Percentiles rank a stretch among this genome's conserved stretches.
Evolutionary conservation across 2,329 filamentous ascomycete genomes (phyloP).

Genomic region (Pseudovirgaria hyperparasitica): DNA sequence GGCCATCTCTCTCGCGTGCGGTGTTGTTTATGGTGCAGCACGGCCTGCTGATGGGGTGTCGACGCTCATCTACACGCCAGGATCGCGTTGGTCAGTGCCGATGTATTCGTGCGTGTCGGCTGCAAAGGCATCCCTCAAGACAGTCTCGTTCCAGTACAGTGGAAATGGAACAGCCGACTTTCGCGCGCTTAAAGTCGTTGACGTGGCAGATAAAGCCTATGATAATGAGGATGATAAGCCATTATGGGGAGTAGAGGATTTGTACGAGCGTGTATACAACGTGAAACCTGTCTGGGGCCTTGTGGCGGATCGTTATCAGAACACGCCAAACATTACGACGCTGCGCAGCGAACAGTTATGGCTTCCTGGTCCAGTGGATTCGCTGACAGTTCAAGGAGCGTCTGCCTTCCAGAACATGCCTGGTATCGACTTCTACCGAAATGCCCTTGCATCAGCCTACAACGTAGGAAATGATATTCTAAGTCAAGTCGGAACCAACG

Average conservation of each 20-base stretch:
- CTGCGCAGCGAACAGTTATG: conserved; percentile 17
- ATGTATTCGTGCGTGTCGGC: conserved; percentile 33
- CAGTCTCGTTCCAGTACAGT: conserved; percentile 29
- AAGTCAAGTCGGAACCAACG: background rate
- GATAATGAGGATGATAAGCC: conserved; percentile 15
- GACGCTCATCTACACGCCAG: conserved; percentile 25
- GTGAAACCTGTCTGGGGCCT: conserved; percentile 29
- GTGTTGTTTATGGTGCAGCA: conserved; percentile 28
- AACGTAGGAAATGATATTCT: conserved; percentile 3
- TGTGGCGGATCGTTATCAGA: conserved; percentile 17
- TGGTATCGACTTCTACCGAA: conserved; percentile 18
- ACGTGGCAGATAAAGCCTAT: conserved; percentile 26
- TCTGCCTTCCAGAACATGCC: conserved; percentile 19
- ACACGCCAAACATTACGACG: conserved; percentile 20
- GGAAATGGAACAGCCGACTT: conserved; percentile 30
- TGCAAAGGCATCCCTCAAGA: conserved; percentile 32
- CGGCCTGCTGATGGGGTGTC: conserved; percentile 21
- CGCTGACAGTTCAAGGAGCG: background rate
- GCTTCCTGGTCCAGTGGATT: conserved; percentile 15
- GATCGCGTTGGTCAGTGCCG: conserved; percentile 29
- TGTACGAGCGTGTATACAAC: conserved; percentile 8
- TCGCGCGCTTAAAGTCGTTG: conserved; percentile 19
- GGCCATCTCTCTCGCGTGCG: conserved; percentile 29
- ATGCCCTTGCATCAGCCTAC: conserved; percentile 12
- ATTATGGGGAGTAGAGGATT: conserved; percentile 27